A percentile compares a stretch with the other conserved stretches of the same genome.
Evolutionary conservation across 768 basidiomycete species (phyloP).

Genomic region (Serendipita vermifera): DNA sequence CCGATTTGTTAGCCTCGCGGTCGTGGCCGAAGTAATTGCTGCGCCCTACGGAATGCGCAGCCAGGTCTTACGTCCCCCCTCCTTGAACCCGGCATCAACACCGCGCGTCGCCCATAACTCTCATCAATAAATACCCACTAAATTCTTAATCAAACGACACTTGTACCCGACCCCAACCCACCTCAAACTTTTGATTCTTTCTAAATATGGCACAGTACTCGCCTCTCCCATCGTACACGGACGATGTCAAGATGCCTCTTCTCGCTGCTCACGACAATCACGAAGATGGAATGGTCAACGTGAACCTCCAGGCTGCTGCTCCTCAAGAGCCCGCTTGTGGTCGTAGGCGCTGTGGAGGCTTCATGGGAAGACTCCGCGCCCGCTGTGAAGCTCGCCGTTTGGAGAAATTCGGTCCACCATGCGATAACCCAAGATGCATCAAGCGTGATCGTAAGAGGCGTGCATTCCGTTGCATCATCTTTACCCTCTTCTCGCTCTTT

Average conservation of each 20-base stretch:
- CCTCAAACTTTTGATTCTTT: not conserved
- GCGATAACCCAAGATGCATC: not conserved
- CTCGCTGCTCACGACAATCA: not conserved
- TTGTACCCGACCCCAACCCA: not conserved
- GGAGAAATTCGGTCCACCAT: not conserved
- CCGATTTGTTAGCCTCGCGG: no score
- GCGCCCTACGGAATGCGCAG: no score
- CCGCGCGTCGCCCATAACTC: not conserved
- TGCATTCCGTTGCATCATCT: not conserved
- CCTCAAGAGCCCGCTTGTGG: not conserved
- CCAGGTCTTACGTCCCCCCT: not conserved
- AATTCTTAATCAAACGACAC: not conserved
- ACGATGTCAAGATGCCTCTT: not conserved
- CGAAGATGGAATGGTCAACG: not conserved
- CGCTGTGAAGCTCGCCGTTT: not conserved
- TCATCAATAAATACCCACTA: not conserved
- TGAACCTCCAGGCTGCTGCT: not conserved
- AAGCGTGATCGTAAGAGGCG: conserved; percentile 1
- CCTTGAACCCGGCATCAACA: conserved; percentile 3
- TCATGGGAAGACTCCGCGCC: not conserved
- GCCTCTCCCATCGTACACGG: not conserved
- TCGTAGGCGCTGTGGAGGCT: not conserved
- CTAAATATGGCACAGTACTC: not conserved
- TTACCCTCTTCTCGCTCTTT: not conserved
- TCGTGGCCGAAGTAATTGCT: no score